Evolutionary conservation across 768 basidiomycete species (phyloP).

Genomic region (Hydnum rufescens): DNA sequence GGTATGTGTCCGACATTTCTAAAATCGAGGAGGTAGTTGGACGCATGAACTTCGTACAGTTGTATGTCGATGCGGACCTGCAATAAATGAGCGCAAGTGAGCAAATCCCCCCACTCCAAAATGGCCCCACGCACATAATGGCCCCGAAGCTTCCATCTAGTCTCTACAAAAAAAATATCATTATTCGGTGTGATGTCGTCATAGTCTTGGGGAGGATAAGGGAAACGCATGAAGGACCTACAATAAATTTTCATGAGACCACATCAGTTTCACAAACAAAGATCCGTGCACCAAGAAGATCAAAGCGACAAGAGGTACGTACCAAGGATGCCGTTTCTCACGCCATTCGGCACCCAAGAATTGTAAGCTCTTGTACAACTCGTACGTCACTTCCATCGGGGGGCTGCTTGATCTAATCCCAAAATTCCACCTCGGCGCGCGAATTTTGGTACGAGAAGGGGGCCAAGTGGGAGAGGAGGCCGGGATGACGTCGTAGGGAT

Average conservation of each 20-base stretch:
- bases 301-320: conserved; percentile 13
- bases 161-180: conserved; percentile 81
- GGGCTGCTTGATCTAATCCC: conserved; percentile 86
- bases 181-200: conserved; percentile 19
- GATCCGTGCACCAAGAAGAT: conserved; percentile 22
- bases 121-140: conserved; percentile 15
- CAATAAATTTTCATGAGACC: background rate
- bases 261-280: conserved; percentile 9
- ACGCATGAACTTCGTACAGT: conserved; percentile 86
- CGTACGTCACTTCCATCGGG: conserved; percentile 98
- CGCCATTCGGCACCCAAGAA: conserved; percentile 95
- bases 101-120: background rate
- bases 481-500: background rate
- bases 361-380: conserved; percentile 87
- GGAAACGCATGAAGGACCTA: background rate
- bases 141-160: conserved; percentile 84
- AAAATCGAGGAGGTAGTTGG: conserved; percentile 96
- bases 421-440: conserved; percentile 79
- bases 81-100: background rate
- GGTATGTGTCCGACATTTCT: conserved; percentile 70
- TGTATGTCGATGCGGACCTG: conserved; percentile 95
- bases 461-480: background rate
- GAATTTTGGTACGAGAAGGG: background rate
- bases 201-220: conserved; percentile 8
- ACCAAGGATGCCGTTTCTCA: conserved; percentile 42